Evolutionary conservation across 495 filamentous ascomycete species (phyloP).

Genomic region (Penicillium arizonense): DNA sequence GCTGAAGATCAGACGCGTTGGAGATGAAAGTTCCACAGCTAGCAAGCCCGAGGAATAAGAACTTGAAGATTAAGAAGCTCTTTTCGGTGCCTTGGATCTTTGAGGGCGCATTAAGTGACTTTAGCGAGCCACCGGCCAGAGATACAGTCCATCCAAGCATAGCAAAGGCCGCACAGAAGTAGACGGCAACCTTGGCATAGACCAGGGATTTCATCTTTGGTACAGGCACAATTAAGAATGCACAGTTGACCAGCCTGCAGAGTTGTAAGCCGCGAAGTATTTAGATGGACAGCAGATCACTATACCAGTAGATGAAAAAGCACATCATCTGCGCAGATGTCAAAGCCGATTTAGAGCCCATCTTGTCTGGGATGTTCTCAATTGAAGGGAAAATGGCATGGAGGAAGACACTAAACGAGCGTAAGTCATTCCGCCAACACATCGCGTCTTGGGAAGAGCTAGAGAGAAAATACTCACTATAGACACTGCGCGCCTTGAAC

Average conservation of each 20-base stretch:
- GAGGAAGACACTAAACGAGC: constrained; percentile 27
- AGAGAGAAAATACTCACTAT: constrained; percentile 17
- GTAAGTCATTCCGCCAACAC: not conserved
- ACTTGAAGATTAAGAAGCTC: constrained; percentile 31
- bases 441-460: not conserved
- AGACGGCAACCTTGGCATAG: constrained; percentile 33
- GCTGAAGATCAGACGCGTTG: constrained; percentile 44
- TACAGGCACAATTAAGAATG: constrained; percentile 33
- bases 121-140: constrained; percentile 22
- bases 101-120: constrained; percentile 23
- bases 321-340: constrained; percentile 38
- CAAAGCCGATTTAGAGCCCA: constrained; percentile 33
- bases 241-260: constrained; percentile 29
- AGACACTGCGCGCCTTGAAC: constrained; percentile 39
- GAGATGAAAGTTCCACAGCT: constrained; percentile 47
- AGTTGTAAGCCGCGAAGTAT: not conserved
- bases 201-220: constrained; percentile 37
- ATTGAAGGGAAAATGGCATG: constrained; percentile 37
- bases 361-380: constrained; percentile 29
- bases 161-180: constrained; percentile 28
- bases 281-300: not conserved
- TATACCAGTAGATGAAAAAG: constrained; percentile 32
- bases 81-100: constrained; percentile 27
- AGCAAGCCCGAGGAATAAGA: constrained; percentile 35
- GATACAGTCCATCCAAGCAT: constrained; percentile 36